Evolutionary conservation across 768 basidiomycete genomes (phyloP), one percentile per base, ranked within the genome.

Genomic region (Agaricus subrufescens): DNA sequence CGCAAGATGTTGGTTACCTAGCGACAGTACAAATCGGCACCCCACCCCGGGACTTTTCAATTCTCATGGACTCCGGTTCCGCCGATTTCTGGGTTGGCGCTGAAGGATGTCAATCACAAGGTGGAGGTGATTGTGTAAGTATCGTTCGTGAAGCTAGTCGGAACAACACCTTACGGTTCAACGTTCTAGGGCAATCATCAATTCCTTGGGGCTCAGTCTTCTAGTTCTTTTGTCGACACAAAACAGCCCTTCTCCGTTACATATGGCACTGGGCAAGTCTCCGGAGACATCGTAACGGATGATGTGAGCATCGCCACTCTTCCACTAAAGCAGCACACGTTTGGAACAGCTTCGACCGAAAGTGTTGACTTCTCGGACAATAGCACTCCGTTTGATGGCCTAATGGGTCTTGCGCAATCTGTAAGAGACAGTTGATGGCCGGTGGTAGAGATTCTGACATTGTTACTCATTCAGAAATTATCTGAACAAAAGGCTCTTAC

Each of bases 401-500:
- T 89, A 30, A 77, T 84, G 71, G 84, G 82, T 29, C 62, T 73
- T 8, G 70, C 66, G 5, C 65, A 86, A 71, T 86, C 86, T 46
- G 86, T 85, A 58, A 49, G 81, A 73, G 29, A 25, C 25, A 23
- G n/a, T 23, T 0, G 29, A 14, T 15, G 25, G 10, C 9, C 31
- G 12, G 10, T 27, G 25, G 34, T 7, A 27, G 45, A 40, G 26
- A 23, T 43, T 30, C 60, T 19, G 63, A 12, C 40, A 26, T 9
- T 34, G 23, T 49, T 11, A 10, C 31, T 15, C 7, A 23, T 30
- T 1, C 39, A 87, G 81, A 71, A 66, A 8, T 74, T 94, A 50
- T 91, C 91, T 23, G 62, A 87, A 58, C 84, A 94, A 67, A 60
- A 73, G 44, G 78, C 79, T 2, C 69, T 69, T 8, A 94, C 91